phyloP scores from a whole-genome alignment of 2,329 filamentous ascomycete genomes.

The Balansia obtecta region DNA sequence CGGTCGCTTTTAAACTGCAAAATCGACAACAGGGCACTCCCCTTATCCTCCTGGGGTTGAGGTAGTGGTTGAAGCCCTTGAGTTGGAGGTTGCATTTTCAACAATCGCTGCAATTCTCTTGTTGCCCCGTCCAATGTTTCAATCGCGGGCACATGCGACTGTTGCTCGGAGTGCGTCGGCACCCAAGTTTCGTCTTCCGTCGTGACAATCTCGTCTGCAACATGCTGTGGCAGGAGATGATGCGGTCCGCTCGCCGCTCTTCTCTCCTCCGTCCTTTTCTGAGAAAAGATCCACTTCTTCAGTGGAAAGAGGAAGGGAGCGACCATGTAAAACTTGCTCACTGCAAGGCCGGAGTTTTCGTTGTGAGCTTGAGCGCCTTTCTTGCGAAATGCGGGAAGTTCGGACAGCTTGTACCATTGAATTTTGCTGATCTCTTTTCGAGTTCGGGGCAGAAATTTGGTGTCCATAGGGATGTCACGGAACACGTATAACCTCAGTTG shows the following conservation, averaged over 20 bases:
- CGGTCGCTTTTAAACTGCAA: conserved; percentile 26
- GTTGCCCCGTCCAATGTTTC: conserved; percentile 39
- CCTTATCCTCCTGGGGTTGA: conserved; percentile 28
- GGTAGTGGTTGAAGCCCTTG: conserved; percentile 30
- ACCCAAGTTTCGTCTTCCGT: conserved; percentile 50
- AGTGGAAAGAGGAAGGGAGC: conserved; percentile 78
- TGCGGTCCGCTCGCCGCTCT: conserved; percentile 29
- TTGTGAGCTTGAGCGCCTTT: conserved; percentile 48
- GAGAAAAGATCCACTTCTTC: conserved; percentile 81
- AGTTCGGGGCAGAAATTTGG: conserved; percentile 77
- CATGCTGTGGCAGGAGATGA: conserved; percentile 27
- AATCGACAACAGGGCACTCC: conserved; percentile 40
- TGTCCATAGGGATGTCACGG: conserved; percentile 75
- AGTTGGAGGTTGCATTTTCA: conserved; percentile 42
- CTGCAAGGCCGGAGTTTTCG: conserved; percentile 44
- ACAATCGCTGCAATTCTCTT: conserved; percentile 38
- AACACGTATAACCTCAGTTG: conserved; percentile 91
- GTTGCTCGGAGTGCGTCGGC: conserved; percentile 23
- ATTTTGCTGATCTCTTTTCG: conserved; percentile 98
- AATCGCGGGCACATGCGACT: conserved; percentile 24
- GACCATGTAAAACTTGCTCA: conserved; percentile 96
- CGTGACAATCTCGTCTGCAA: conserved; percentile 41
- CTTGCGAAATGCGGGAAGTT: conserved; percentile 71
- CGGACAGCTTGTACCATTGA: conserved; percentile 82
- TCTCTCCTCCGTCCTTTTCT: conserved; percentile 59